A percentile compares a stretch with the other conserved stretches of the same genome.
Evolutionary conservation across 345 rosid species (phyloP).

Genomic region (Physaria fendleri): DNA sequence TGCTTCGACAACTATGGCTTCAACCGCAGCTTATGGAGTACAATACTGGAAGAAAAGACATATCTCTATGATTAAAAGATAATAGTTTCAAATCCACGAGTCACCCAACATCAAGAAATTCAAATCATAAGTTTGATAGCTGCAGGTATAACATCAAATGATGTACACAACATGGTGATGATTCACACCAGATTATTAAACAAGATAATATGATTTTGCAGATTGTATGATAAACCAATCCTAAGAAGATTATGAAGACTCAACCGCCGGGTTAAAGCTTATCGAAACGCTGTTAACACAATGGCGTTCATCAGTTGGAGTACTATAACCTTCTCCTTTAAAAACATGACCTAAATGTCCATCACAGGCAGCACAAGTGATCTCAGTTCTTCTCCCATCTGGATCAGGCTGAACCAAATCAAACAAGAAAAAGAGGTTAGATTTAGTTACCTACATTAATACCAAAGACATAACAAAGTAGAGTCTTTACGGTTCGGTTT

Average conservation of each 20-base stretch:
- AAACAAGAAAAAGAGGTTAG: background rate
- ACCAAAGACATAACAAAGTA: background rate
- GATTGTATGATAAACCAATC: background rate
- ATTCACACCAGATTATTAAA: background rate
- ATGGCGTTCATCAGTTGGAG: slow-evolving; percentile 80
- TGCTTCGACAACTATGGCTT: slow-evolving; percentile 67
- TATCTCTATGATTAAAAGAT: slow-evolving; percentile 31
- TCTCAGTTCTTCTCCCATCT: slow-evolving; percentile 73
- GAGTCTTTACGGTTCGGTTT: slow-evolving; percentile 36
- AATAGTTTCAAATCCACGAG: no score
- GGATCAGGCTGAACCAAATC: slow-evolving; percentile 55
- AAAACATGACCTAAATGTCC: slow-evolving; percentile 89
- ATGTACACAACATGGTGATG: background rate
- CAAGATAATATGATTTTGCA: background rate
- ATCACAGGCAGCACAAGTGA: slow-evolving; percentile 80
- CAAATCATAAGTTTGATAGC: no score
- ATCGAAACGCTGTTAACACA: slow-evolving; percentile 84
- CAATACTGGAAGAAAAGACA: slow-evolving; percentile 54
- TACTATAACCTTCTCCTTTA: slow-evolving; percentile 71
- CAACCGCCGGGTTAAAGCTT: slow-evolving; percentile 37
- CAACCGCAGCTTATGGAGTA: slow-evolving; percentile 79
- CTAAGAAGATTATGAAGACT: background rate
- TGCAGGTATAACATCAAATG: no score
- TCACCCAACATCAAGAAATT: no score
- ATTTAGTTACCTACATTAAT: background rate